Percentiles rank a stretch among this genome's conserved stretches.
phyloP scores from a whole-genome alignment of 306 rosid species.

The Corylus americana region DNA sequence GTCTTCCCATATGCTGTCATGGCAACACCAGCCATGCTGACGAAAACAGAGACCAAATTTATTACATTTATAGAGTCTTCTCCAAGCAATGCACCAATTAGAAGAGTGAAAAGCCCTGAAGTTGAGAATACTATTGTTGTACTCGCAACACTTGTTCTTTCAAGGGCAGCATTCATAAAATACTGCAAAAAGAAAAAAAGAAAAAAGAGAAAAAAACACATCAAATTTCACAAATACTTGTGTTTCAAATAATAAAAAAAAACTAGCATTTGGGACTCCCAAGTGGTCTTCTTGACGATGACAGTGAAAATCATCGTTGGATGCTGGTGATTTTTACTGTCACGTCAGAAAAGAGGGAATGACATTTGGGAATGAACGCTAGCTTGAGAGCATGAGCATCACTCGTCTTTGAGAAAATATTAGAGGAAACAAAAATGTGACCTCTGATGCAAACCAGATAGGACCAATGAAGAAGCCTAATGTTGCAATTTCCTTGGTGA shows the following conservation, averaged over 20 bases:
- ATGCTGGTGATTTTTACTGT: too few relatives aligned
- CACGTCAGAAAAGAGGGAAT: too few relatives aligned
- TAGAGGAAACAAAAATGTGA: background rate
- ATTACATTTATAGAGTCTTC: conserved; percentile 26
- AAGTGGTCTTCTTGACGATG: too few relatives aligned
- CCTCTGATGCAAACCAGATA: conserved; percentile 38
- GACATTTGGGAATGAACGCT: too few relatives aligned
- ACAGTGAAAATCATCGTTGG: too few relatives aligned
- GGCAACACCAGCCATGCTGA: conserved; percentile 39
- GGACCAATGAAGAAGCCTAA: conserved; percentile 32
- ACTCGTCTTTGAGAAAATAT: background rate
- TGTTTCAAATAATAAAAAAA: background rate
- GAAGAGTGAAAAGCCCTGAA: conserved; percentile 31
- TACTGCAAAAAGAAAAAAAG: conserved; percentile 19
- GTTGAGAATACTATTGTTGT: conserved; percentile 35
- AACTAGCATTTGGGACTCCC: too few relatives aligned
- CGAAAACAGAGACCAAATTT: conserved; percentile 28
- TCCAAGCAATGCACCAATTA: conserved; percentile 31
- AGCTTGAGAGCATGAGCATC: too few relatives aligned
- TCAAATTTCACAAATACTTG: background rate
- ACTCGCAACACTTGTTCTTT: conserved; percentile 31
- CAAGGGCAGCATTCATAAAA: conserved; percentile 36
- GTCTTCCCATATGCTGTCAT: conserved; percentile 35
- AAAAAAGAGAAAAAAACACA: background rate
- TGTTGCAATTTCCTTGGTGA: conserved; percentile 26